Evolutionary conservation across 1,284 basidiomycete genomes (phyloP), one percentile per base, ranked within the genome.

Genomic region (Cryptococcus jaspeensis): DNA sequence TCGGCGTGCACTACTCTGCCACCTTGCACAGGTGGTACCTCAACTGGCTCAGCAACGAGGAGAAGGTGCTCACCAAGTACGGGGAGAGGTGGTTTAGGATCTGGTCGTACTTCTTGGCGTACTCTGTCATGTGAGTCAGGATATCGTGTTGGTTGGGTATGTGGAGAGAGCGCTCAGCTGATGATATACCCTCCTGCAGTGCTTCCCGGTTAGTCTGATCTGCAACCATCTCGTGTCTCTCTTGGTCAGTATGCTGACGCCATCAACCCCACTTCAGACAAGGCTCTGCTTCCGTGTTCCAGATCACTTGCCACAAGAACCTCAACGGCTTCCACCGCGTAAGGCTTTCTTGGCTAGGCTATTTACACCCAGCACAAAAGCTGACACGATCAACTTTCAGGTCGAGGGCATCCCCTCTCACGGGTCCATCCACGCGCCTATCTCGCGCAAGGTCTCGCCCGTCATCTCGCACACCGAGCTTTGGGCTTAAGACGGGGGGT

Each of bases 251-350:
- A n/a, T 32, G 16, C 6, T 39, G 49, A 20, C 23, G 49, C 15
- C 22, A 13, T 13, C n/a, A 16, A 16, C 20, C 20, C 35, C 22
- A 16, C 11, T 45, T 5, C 57, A 86, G 91, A 45, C 89, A 96
- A 81, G 93, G 93, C 37, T 82, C 86, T 23, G 85, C 87, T 9
- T 90, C 90, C 0, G 87, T 95, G 44, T 96, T 94, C 88, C 93
- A 97, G 80, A 86, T 99, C 71, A 96, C 92, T 2, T 80, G 94
- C 63, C 92, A 97, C 83, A 97, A 99, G 82, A 97, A 97, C 83
- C 78, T 98, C 64, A 98, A 98, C 74, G 92, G 88, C 3, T 94
- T 87, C 81, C 91, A 92, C 75, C 88, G 94, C 53, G 85, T 81
- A 56, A 40, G 65, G 55, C 23, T 13, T 20, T 13, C 16, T 2